Percentiles rank a stretch among this genome's conserved stretches.
Conservation (phyloP, 768 basidiomycete genomes). For the Mycena leptocephala region DNA sequence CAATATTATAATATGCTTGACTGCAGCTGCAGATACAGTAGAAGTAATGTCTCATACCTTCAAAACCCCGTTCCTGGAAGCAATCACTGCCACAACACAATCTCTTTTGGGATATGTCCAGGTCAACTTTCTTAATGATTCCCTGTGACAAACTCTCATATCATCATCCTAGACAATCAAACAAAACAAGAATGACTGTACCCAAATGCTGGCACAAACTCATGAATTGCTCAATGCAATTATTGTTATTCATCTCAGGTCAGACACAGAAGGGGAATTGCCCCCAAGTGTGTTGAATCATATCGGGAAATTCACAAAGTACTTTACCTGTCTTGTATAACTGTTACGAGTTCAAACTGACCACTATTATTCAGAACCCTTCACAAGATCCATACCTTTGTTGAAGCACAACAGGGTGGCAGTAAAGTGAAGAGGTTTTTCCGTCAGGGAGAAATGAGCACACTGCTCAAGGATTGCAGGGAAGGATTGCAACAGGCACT, state of each 20-base stretch:
- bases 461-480: not conserved
- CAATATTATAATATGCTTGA: not conserved
- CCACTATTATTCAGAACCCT: not conserved
- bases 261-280: not conserved
- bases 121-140: not conserved
- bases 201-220: not conserved
- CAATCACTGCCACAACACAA: not conserved
- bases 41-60: not conserved
- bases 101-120: not conserved
- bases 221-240: too few species aligned
- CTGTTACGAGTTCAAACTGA: not conserved
- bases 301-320: not conserved
- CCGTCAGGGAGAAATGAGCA: not conserved
- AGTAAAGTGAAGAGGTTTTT: not conserved
- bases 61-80: not conserved
- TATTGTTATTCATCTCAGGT: too few species aligned
- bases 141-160: not conserved
- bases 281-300: not conserved
- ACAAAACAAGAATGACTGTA: not conserved
- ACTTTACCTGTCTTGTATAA: not conserved
- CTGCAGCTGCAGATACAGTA: not conserved
- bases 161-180: not conserved
- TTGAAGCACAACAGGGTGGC: not conserved
- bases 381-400: slow-evolving; percentile 3
- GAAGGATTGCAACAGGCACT: not conserved